Base-by-base conservation (phyloP, 306 rosid species). In the Mucuna pruriens region DNA sequence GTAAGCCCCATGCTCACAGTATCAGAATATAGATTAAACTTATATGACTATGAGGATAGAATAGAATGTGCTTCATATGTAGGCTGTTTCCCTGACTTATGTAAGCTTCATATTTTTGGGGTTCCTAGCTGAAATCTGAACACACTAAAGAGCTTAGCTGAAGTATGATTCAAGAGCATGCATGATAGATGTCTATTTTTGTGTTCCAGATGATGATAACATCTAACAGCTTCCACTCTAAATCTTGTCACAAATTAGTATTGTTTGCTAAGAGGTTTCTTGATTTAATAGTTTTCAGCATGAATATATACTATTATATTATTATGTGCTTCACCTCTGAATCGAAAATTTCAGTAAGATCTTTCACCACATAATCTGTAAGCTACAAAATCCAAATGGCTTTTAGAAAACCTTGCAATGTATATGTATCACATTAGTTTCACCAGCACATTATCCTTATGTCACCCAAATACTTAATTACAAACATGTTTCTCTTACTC, bases 201-300 rank as follows among this genome's bases (percentile, higher is more conserved):
- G 42, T 44, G 26, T 77, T 80, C 62, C 62, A 45, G 68, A 44
- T 64, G 62, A 65, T 65, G 76, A 48, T 63, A 74, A 29, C 26
- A 65, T 46, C 7, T 12, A 57, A 67, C 74, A 76, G 20, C 58
- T 61, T 38, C 44, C 33, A 12, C 52, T 71, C 58, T 48, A 22
- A n/a, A 62, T 33, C 67, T 15, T 61, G 54, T 5, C 13, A 66
- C 13, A 65, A n/a, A 72, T 31, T 66, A 40, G 26, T 38, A 29
- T 54, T 65, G 6, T 51, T 45, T 54, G 8, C 45, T 54, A 16
- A 52, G 29, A 55, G 25, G 22, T 42, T 54, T 74, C 26, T 34
- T 25, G 44, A 26, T 48, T 48, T 11, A 7, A 38, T 49, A 62
- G 23, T 36, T 51, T 73, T 11, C 10, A 36, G 55, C 55, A 25